A percentile compares a stretch with the other conserved stretches of the same genome.
These are phyloP conservation scores for Mallotus nudiflorus DNA, from an alignment of 345 rosid species.

Conservation along the genomic window DNA sequence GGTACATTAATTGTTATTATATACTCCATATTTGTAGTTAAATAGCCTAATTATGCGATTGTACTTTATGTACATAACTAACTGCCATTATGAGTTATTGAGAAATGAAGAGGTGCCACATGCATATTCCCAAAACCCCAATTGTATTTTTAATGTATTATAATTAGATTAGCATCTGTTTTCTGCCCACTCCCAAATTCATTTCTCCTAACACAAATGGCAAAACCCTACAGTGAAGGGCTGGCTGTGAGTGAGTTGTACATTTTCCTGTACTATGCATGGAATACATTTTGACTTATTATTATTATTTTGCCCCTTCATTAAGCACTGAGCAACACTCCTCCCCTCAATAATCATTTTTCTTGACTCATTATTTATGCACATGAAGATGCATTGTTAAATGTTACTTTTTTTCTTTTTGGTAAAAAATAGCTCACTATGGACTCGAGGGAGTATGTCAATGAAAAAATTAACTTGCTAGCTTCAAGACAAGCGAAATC, in stretches of 20 bases:
- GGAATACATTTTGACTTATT: no score
- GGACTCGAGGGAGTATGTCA: no score
- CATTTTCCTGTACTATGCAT: background rate
- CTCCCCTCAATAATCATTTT: no score
- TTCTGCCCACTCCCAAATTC: background rate
- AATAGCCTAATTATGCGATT: background rate
- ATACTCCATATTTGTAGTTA: background rate
- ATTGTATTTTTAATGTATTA: background rate
- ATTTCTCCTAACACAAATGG: background rate
- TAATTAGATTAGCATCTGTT: background rate
- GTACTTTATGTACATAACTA: background rate
- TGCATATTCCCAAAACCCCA: background rate
- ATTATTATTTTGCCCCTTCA: no score
- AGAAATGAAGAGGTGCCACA: background rate
- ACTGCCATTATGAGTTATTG: background rate
- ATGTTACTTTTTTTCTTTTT: no score
- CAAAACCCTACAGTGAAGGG: background rate
- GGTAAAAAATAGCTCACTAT: no score
- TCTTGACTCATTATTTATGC: no score
- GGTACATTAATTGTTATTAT: background rate
- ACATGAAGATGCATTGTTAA: no score
- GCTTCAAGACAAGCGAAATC: background rate
- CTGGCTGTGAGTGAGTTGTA: conserved; percentile 14
- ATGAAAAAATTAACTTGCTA: no score
- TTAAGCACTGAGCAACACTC: no score